These are phyloP conservation scores for Neovahlkampfia damariscottae DNA, from an alignment of 78 protist species.

Conservation along the genomic window DNA sequence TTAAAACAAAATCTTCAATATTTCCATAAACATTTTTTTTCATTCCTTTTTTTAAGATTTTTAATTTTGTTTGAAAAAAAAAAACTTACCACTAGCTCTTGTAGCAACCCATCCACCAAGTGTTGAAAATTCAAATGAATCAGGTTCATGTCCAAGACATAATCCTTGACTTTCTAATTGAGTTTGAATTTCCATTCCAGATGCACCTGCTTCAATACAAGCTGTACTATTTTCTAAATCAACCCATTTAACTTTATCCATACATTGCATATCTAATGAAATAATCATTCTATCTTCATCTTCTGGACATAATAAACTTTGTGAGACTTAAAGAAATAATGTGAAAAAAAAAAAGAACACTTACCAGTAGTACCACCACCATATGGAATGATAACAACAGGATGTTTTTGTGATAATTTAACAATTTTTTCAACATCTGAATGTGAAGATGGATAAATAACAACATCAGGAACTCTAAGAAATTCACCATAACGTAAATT, in stretches of 20 bases:
- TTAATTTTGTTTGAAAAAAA: too few relatives aligned
- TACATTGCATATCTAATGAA: slow-evolving; percentile 60
- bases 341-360: background rate
- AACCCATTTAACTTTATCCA: slow-evolving; percentile 64
- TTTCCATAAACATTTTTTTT: slow-evolving; percentile 66
- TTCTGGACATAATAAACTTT: slow-evolving; percentile 36
- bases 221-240: slow-evolving; percentile 55
- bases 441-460: slow-evolving; percentile 54
- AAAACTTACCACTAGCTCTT: slow-evolving; percentile 67
- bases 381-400: slow-evolving; percentile 65
- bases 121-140: slow-evolving; percentile 59
- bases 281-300: slow-evolving; percentile 49
- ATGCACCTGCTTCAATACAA: slow-evolving; percentile 65
- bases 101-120: slow-evolving; percentile 85
- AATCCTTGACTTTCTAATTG: slow-evolving; percentile 44
- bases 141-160: slow-evolving; percentile 77
- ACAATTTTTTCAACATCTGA: slow-evolving; percentile 59
- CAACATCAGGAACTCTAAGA: slow-evolving; percentile 39
- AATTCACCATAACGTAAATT: slow-evolving; percentile 19
- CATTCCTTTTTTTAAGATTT: too few relatives aligned
- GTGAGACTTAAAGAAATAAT: slow-evolving; percentile 3
- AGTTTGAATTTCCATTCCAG: slow-evolving; percentile 62
- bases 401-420: slow-evolving; percentile 30
- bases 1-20: slow-evolving; percentile 65
- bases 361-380: slow-evolving; percentile 79